Base-by-base conservation (phyloP, 1,139 yeast genomes). In the Sporopachydermia cereana region DNA sequence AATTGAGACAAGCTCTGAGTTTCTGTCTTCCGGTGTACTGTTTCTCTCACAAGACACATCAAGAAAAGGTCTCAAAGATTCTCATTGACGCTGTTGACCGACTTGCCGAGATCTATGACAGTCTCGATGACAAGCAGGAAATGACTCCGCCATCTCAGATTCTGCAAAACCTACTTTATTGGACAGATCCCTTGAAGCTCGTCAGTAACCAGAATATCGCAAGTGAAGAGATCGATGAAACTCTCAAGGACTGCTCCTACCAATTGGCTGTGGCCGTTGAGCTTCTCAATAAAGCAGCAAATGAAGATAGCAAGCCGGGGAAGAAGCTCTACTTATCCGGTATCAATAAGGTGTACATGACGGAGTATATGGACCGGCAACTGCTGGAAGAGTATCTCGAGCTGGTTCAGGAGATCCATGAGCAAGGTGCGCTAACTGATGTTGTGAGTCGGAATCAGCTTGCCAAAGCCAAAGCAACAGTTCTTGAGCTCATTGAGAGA, bases 21-120 rank as follows among this genome's bases (percentile, higher is more conserved):
- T 88, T 85, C 58, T 88, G 96, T 57, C 71, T 91, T 34, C 97
- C 97, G 0, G 95, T 85, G 1, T 88, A 85, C 58, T 82, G 94
- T 30, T 84, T 77, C 57, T 84, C 96, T 36, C 89, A 83, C 52
- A 66, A 72, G 1, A 68, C 67, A 24, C 95, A 88, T 60, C 96
- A 88, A 59, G 70, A 71, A 44, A 70, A 80, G 49, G 66, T 89
- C 57, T 74, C 81, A 3, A 66, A 75, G 21, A 71, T 82, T 17
- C 78, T 79, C 20, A 79, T 82, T 2, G 93, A 83, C 58, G 76
- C 84, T 4, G 61, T 86, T 41, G 67, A 70, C 46, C 68, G 93
- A 52, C 61, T 84, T 49, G 72, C 71, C 48, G 60, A 60, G 34
- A 64, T 64, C 14, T 71, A 68, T 54, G 71, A 63, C 5, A 62